These are phyloP conservation scores for Paspalum vaginatum DNA, from an alignment of 176 grass and related monocot genomes.

Conservation along the genomic window DNA sequence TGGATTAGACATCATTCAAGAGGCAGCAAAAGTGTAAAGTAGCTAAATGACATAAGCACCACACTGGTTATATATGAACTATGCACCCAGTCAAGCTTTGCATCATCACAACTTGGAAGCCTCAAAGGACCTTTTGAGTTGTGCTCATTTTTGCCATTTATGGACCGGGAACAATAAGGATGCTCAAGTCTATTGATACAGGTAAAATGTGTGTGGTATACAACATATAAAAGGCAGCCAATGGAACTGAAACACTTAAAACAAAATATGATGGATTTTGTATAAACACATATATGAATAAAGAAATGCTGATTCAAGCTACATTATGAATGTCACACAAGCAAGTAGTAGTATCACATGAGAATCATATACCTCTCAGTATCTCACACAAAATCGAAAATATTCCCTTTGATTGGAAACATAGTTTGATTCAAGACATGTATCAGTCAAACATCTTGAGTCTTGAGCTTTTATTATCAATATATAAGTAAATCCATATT, in stretches of 20 bases:
- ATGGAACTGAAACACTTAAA: neutral
- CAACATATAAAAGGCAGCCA: neutral
- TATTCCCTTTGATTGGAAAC: neutral
- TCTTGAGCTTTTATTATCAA: neutral
- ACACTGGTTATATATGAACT: neutral
- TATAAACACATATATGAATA: neutral
- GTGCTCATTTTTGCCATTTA: neutral
- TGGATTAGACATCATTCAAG: neutral
- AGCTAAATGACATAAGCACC: neutral
- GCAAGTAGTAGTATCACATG: neutral
- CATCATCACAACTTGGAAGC: neutral
- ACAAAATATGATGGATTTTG: neutral
- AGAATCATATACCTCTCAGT: neutral
- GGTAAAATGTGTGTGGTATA: neutral
- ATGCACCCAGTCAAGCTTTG: neutral
- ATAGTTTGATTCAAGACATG: neutral
- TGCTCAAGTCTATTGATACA: neutral
- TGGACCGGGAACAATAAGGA: neutral
- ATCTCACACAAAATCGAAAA: neutral
- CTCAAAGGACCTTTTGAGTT: neutral
- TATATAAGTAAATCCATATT: neutral
- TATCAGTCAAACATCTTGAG: neutral
- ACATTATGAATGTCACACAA: slow-evolving; percentile 16
- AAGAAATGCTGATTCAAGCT: neutral
- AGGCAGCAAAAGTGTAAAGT: neutral